These are phyloP conservation scores for Aspergillus pseudoterreus DNA, from an alignment of 2,329 filamentous ascomycete species.

Conservation along the genomic window DNA sequence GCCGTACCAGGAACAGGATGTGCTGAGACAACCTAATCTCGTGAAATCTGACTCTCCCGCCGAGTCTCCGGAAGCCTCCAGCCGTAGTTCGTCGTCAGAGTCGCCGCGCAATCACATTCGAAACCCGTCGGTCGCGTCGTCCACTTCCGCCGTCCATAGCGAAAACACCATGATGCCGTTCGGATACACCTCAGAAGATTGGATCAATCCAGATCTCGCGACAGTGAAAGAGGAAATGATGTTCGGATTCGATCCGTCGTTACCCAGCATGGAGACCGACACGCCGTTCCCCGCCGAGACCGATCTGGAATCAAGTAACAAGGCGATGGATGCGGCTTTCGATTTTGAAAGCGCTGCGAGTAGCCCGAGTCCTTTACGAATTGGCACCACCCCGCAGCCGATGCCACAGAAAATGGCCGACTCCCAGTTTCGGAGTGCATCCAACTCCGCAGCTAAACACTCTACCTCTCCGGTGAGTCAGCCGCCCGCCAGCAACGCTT, in stretches of 20 bases:
- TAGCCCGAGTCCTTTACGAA: constrained; percentile 42
- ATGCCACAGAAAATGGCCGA: constrained; percentile 23
- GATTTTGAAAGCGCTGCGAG: constrained; percentile 48
- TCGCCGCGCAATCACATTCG: constrained; percentile 40
- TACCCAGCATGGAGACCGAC: constrained; percentile 32
- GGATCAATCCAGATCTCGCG: constrained; percentile 34
- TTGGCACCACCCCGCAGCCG: constrained; percentile 20
- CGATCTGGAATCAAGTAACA: constrained; percentile 45
- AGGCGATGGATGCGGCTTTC: constrained; percentile 47
- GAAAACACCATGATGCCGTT: constrained; percentile 32
- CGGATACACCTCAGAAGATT: constrained; percentile 34
- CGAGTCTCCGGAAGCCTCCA: constrained; percentile 44
- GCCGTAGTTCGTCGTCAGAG: constrained; percentile 41
- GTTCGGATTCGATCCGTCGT: constrained; percentile 36
- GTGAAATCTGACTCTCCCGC: constrained; percentile 38
- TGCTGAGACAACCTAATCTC: constrained; percentile 30
- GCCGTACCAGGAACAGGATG: constrained; percentile 29
- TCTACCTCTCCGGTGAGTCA: constrained; percentile 30
- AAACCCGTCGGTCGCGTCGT: constrained; percentile 39
- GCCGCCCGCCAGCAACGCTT: not conserved
- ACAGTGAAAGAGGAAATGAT: constrained; percentile 38
- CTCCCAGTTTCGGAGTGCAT: constrained; percentile 25
- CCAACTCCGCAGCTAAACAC: constrained; percentile 18
- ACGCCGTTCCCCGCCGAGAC: constrained; percentile 20
- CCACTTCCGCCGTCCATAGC: constrained; percentile 37